These are phyloP conservation scores for Phytophthora syringae DNA, from an alignment of 352 stramenopile species.

Conservation along the genomic window DNA sequence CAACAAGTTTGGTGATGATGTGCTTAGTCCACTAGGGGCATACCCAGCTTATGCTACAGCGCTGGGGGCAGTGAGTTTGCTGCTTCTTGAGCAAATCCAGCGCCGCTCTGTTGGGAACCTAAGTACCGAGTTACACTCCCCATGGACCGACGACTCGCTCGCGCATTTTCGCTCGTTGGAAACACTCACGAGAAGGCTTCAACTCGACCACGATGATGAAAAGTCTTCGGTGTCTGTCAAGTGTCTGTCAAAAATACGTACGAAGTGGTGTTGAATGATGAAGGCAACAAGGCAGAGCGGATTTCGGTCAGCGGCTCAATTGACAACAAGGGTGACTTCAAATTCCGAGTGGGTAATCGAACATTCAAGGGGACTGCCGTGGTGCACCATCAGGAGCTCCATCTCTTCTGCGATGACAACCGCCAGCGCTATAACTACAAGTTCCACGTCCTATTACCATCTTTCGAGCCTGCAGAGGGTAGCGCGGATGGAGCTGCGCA, in stretches of 20 bases:
- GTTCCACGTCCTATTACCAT: slow-evolving; percentile 76
- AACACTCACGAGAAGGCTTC: slow-evolving; percentile 56
- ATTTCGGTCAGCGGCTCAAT: slow-evolving; percentile 46
- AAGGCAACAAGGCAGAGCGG: slow-evolving; percentile 20
- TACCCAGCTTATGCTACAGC: slow-evolving; percentile 72
- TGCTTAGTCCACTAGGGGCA: slow-evolving; percentile 64
- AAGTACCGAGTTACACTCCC: slow-evolving; percentile 56
- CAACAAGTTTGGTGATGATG: slow-evolving; percentile 88
- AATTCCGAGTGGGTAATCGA: slow-evolving; percentile 70
- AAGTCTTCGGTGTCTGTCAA: slow-evolving; percentile 51
- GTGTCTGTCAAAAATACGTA: slow-evolving; percentile 48
- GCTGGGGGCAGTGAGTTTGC: slow-evolving; percentile 74
- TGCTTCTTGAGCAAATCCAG: slow-evolving; percentile 71
- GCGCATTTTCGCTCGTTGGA: slow-evolving; percentile 71
- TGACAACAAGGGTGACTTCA: slow-evolving; percentile 58
- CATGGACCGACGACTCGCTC: slow-evolving; percentile 61
- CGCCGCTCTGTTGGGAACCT: slow-evolving; percentile 38
- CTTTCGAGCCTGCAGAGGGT: slow-evolving; percentile 42
- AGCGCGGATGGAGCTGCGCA: slow-evolving; percentile 29
- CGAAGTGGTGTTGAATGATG: slow-evolving; percentile 43
- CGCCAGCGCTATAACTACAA: slow-evolving; percentile 83
- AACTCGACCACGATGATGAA: slow-evolving; percentile 52
- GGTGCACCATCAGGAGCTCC: slow-evolving; percentile 69
- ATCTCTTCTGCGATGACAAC: slow-evolving; percentile 83
- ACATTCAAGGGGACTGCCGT: slow-evolving; percentile 73